A percentile compares a stretch with the other conserved stretches of the same genome.
phyloP scores from a whole-genome alignment of 164 flowering plant species.

The Pachysandra terminalis region DNA sequence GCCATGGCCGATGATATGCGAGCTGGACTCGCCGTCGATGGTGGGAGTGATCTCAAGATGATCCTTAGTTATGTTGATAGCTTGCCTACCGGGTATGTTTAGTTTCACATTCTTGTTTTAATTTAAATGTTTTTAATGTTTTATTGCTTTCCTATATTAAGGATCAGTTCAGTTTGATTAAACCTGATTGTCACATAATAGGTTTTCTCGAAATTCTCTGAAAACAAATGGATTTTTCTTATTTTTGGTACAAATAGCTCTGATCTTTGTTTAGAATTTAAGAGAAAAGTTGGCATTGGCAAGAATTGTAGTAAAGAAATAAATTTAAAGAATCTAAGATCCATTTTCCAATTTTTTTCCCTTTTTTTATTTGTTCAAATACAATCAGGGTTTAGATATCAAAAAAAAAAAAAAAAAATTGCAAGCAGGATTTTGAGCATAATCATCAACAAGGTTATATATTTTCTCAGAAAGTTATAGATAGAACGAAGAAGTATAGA shows the following conservation, averaged over 20 bases:
- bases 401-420: too few species aligned
- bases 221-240: not conserved
- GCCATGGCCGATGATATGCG: constrained; percentile 79
- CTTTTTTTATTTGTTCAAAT: too few species aligned
- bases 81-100: constrained; percentile 71
- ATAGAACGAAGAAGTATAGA: not conserved
- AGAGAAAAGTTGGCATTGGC: not conserved
- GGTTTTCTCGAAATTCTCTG: not conserved
- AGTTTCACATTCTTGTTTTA: not conserved
- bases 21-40: constrained; percentile 75
- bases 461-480: not conserved
- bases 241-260: not conserved
- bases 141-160: not conserved
- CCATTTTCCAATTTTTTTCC: not conserved
- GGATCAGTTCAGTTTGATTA: not conserved
- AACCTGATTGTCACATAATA: not conserved
- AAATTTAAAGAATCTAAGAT: too few species aligned
- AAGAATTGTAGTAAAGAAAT: too few species aligned
- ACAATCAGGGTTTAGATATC: not conserved
- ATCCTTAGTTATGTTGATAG: constrained; percentile 67
- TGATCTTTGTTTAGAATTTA: not conserved
- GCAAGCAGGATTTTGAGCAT: not conserved
- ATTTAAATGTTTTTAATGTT: too few species aligned
- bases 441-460: not conserved
- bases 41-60: constrained; percentile 81